Percentiles rank a stretch among this genome's conserved stretches.
phyloP scores from a whole-genome alignment of 495 filamentous ascomycete genomes.

The Talaromyces nanjingensis region DNA sequence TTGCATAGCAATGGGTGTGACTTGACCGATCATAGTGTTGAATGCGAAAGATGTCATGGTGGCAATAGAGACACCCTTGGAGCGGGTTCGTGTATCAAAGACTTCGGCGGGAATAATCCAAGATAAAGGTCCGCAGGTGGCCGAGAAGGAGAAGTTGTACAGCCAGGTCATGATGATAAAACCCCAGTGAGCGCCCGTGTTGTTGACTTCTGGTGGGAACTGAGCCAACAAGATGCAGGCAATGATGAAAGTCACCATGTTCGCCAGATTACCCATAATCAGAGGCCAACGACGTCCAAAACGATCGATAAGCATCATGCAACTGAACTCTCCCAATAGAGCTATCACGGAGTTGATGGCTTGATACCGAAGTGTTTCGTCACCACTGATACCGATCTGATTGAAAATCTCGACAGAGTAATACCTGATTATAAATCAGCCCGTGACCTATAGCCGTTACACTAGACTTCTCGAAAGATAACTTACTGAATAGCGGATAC shows the following conservation, averaged over 20 bases:
- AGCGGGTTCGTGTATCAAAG: slow-evolving; percentile 60
- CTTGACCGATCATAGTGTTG: slow-evolving; percentile 68
- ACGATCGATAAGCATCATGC: slow-evolving; percentile 61
- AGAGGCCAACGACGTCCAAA: slow-evolving; percentile 59
- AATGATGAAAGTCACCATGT: slow-evolving; percentile 50
- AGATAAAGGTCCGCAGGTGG: slow-evolving; percentile 53
- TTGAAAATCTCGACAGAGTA: slow-evolving; percentile 59
- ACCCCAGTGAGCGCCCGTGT: slow-evolving; percentile 57
- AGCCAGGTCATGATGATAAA: slow-evolving; percentile 69
- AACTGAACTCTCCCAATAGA: slow-evolving; percentile 55
- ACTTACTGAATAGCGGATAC: slow-evolving; percentile 50
- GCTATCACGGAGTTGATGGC: slow-evolving; percentile 64
- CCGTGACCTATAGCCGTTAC: not conserved
- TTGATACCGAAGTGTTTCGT: slow-evolving; percentile 64
- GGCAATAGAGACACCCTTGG: slow-evolving; percentile 60
- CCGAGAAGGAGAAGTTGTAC: slow-evolving; percentile 62
- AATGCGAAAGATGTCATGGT: slow-evolving; percentile 61
- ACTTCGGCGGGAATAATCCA: slow-evolving; percentile 66
- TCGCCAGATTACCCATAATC: slow-evolving; percentile 59
- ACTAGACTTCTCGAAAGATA: not conserved
- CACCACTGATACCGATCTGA: slow-evolving; percentile 59
- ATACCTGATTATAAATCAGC: slow-evolving; percentile 34
- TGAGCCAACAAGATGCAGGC: not conserved
- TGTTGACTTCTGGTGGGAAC: slow-evolving; percentile 21
- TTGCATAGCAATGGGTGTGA: slow-evolving; percentile 55